Evolutionary conservation across 2,329 filamentous ascomycete genomes (phyloP).

Genomic region (Aspergillus sp.): DNA sequence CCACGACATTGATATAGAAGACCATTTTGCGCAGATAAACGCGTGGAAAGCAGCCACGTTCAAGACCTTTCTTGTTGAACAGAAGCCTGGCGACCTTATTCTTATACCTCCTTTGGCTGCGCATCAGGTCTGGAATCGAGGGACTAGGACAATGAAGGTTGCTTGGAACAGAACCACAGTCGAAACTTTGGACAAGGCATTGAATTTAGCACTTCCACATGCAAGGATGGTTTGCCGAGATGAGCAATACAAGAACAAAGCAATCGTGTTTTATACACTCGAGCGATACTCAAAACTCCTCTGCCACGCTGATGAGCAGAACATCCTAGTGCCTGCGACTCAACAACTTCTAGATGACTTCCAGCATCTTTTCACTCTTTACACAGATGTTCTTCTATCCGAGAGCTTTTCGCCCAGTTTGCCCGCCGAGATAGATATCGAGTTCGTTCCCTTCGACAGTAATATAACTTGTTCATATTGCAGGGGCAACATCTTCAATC

Average conservation of each 20-base stretch:
- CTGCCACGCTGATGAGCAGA: constrained; percentile 49
- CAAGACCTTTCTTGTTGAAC: constrained; percentile 85
- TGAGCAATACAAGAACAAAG: constrained; percentile 98
- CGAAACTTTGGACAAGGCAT: constrained; percentile 77
- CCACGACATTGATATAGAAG: constrained; percentile 93
- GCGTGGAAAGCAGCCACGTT: constrained; percentile 95
- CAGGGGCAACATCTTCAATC: constrained; percentile 91
- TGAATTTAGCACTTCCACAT: constrained; percentile 80
- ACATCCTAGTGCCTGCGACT: constrained; percentile 43
- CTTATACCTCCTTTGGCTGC: constrained; percentile 86
- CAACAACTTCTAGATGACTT: constrained; percentile 76
- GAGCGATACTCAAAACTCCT: constrained; percentile 62
- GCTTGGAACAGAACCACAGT: constrained; percentile 95
- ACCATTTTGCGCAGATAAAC: constrained; percentile 90
- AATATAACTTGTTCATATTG: constrained; percentile 96
- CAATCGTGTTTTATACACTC: constrained; percentile 82
- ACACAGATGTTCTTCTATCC: constrained; percentile 68
- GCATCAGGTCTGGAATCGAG: constrained; percentile 97
- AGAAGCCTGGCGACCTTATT: constrained; percentile 84
- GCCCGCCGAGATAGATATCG: constrained; percentile 58
- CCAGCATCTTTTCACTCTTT: constrained; percentile 67
- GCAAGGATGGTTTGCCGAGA: constrained; percentile 88
- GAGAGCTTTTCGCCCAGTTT: constrained; percentile 68
- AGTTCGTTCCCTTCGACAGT: constrained; percentile 75
- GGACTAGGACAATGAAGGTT: constrained; percentile 91